phyloP scores from a whole-genome alignment of 345 rosid species.

The Abelmoschus esculentus region DNA sequence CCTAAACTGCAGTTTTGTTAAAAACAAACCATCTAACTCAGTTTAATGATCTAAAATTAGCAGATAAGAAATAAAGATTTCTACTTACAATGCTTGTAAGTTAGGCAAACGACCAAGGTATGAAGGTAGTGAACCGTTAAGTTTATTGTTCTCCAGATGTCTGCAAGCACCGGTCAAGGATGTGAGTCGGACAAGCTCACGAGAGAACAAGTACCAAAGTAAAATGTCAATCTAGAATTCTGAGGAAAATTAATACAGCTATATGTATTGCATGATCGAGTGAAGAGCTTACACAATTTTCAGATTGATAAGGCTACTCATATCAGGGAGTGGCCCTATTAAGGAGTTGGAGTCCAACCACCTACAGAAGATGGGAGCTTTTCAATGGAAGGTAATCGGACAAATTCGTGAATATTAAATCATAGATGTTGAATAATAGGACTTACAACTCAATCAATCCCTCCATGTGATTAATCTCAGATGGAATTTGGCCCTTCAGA shows the following conservation, averaged over 20 bases:
- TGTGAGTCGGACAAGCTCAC: not conserved
- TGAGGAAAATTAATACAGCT: not conserved
- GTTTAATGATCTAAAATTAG: not conserved
- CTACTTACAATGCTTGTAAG: slow-evolving; percentile 70
- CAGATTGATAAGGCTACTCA: slow-evolving; percentile 67
- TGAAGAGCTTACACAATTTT: slow-evolving; percentile 57
- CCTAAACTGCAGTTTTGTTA: not conserved
- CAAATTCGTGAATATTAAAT: not conserved
- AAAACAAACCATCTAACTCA: not conserved
- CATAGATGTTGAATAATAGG: not conserved
- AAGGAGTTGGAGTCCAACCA: slow-evolving; percentile 76
- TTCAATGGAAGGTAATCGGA: not conserved
- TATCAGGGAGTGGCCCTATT: slow-evolving; percentile 63
- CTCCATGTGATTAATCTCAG: slow-evolving; percentile 57
- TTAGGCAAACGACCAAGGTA: slow-evolving; percentile 54
- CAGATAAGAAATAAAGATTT: not conserved
- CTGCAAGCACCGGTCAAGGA: slow-evolving; percentile 31
- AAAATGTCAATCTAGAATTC: not conserved
- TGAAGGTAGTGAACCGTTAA: slow-evolving; percentile 67
- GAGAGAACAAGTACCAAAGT: not conserved
- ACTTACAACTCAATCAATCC: slow-evolving; percentile 74
- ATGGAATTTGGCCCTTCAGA: slow-evolving; percentile 57
- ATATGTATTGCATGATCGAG: slow-evolving; percentile 2
- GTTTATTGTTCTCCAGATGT: slow-evolving; percentile 84
- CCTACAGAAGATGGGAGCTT: slow-evolving; percentile 33